Percentiles rank a stretch among this genome's conserved stretches.
These are phyloP conservation scores for Lithospermum erythrorhizon DNA, from an alignment of 257 asterid genomes.

Conservation along the genomic window DNA sequence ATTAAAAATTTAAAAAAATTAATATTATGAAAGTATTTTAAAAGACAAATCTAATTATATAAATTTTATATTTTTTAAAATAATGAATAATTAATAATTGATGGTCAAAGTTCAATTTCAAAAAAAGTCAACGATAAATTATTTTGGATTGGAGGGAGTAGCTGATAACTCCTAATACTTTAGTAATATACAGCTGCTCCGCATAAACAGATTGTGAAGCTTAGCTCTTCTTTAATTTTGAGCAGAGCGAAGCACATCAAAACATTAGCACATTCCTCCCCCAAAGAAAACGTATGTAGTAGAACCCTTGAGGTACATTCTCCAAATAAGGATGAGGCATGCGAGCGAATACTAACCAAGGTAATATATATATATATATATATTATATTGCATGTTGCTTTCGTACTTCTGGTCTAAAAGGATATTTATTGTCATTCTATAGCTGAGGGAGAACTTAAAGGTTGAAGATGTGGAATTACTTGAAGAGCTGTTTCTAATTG, in stretches of 20 bases:
- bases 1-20: too few relatives aligned
- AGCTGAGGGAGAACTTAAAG: constrained; percentile 49
- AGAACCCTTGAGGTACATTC: constrained; percentile 16
- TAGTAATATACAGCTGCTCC: not conserved
- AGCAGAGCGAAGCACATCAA: constrained; percentile 77
- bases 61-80: too few relatives aligned
- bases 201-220: constrained; percentile 8
- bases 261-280: constrained; percentile 29
- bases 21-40: too few relatives aligned
- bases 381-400: constrained; percentile 3
- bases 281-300: constrained; percentile 31
- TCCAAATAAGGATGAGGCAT: constrained; percentile 30
- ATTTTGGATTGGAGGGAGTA: too few relatives aligned
- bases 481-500: constrained; percentile 51
- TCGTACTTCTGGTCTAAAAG: constrained; percentile 14
- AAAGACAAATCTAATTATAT: too few relatives aligned
- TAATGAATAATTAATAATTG: too few relatives aligned
- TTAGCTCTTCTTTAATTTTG: constrained; percentile 14
- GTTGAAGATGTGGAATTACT: constrained; percentile 53
- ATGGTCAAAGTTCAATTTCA: too few relatives aligned
- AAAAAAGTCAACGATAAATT: too few relatives aligned
- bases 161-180: not conserved
- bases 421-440: constrained; percentile 11
- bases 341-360: constrained; percentile 53
- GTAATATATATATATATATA: constrained; percentile 14